Base-by-base conservation (phyloP, 768 basidiomycete genomes). In the Pholiota molesta region DNA sequence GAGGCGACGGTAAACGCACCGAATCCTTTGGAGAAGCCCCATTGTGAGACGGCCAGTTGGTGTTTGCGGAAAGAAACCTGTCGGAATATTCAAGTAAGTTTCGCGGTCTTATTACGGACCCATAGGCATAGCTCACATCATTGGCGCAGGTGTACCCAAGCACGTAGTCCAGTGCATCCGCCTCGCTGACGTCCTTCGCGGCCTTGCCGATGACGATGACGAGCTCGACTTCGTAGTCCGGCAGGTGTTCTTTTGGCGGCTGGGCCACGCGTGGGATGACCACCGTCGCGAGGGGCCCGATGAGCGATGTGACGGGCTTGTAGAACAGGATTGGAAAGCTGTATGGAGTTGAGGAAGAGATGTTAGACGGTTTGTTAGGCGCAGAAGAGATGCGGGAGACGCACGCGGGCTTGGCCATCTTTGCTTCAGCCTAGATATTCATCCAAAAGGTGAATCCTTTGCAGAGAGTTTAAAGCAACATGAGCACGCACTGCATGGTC, bases 11-110 rank as follows among this genome's bases (percentile, higher is more conserved):
- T 14, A 16, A 6, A 67, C 82, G 26, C 60, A 89, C 92, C 94
- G 66, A 94, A 96, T 44, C 89, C 82, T 74, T 96, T 96, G 28
- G 92, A 93, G 74, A 93, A 95, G 31, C 84, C 79, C 94, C 94
- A 96, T 67, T 96, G 94, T 0, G 89, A 88, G 10, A 89, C 87
- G 3, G 86, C 85, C 75, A 91, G 77, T 71, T 95, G 94, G 67
- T 90, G 88, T 65, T 88, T 86, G 44, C 94, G 85, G 83, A 94
- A 94, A 5, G 92, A 94, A 2, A 91, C 82, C 88, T 90, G 63
- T 14, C 47, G 19, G 23, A 28, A 21, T 28, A 16, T 23, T 16
- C 23, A 11, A 16, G 13, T 37, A 3, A 37, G 10, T 14, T 31
- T 37, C 11, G 31, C 13, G 45, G 11, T 37, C 23, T 26, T 78